Evolutionary conservation across 2,329 filamentous ascomycete species (phyloP).

Genomic region (Neonectria punicea): DNA sequence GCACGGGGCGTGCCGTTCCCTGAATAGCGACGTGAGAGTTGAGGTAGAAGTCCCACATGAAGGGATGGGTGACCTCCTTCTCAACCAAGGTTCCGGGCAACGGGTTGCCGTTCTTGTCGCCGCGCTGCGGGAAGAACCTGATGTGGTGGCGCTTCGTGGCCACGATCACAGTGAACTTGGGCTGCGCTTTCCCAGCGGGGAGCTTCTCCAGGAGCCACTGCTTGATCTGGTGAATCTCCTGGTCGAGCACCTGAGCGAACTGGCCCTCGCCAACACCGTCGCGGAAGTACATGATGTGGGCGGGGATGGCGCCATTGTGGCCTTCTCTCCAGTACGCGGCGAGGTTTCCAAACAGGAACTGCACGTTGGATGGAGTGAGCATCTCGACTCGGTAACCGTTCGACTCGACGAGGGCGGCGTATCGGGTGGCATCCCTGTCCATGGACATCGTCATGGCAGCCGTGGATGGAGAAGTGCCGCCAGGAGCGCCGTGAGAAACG

Average conservation of each 20-base stretch:
- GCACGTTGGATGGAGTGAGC: constrained; percentile 73
- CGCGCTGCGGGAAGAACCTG: constrained; percentile 82
- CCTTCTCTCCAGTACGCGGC: constrained; percentile 72
- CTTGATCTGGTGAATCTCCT: constrained; percentile 82
- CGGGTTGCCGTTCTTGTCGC: constrained; percentile 83
- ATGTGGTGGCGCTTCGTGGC: constrained; percentile 95
- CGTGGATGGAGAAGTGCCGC: constrained; percentile 75
- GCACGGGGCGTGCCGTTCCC: constrained; percentile 90
- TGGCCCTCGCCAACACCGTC: constrained; percentile 93
- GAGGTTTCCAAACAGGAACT: constrained; percentile 72
- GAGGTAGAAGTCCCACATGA: constrained; percentile 87
- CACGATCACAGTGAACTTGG: constrained; percentile 86
- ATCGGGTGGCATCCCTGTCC: constrained; percentile 77
- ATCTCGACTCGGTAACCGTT: constrained; percentile 88
- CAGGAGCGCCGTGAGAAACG: constrained; percentile 84
- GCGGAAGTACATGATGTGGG: constrained; percentile 90
- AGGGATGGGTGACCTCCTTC: constrained; percentile 87
- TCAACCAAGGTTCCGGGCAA: constrained; percentile 90
- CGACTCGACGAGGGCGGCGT: constrained; percentile 81
- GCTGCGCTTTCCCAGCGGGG: constrained; percentile 46
- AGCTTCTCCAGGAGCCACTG: constrained; percentile 59
- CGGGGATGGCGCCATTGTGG: constrained; percentile 59
- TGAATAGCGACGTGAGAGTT: constrained; percentile 80
- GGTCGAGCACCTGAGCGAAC: constrained; percentile 79
- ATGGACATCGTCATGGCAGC: constrained; percentile 88